Base-by-base conservation (phyloP, 441 rosid species). In the Rhodomyrtus psidioides region DNA sequence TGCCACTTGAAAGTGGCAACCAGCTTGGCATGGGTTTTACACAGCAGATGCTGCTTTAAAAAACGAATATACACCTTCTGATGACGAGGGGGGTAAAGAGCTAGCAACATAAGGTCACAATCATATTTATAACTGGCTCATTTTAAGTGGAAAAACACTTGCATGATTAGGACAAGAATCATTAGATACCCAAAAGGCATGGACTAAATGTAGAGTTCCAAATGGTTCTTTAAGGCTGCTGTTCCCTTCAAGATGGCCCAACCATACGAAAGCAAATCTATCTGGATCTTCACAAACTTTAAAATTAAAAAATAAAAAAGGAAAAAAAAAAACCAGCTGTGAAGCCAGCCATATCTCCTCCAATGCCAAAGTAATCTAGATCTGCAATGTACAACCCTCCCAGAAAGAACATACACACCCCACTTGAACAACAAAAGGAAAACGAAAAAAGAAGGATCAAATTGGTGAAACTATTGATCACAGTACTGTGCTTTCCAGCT, bases 401-500 rank as follows among this genome's bases (percentile, higher is more conserved):
- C 42, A 70, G 24, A 39, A 12, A 70, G n/a, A 34, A 39, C 79
- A 6, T 70, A 21, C 79, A 39, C 79, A 21, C 49, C 49, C 49
- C 79, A 39, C 79, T 24, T 70, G 79, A 39, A 39, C 7, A 70
- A 70, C 51, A 70, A 39, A 70, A 39, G 26, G 51, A 70, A 70
- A 70, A 70, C 49, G 15, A 21, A 70, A 70, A 70, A 70, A 70
- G 79, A 39, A 10, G 49, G 49, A 70, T 23, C 49, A 12, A 70
- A 70, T 23, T 39, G 79, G 79, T 10, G 79, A 70, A 70, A 70
- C 79, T 23, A 39, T 70, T 49, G 49, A 70, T 65, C 79, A 13
- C 49, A 70, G 42, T 10, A 70, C 79, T 70, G 79, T 39, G 79
- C 79, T 39, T 70, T 70, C 79, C 79, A 70, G 79, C 79, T 70